A percentile compares a stretch with the other conserved stretches of the same genome.
These are phyloP conservation scores for Pneumocystis sp. DNA, from an alignment of 1,139 yeast genomes.

Conservation along the genomic window DNA sequence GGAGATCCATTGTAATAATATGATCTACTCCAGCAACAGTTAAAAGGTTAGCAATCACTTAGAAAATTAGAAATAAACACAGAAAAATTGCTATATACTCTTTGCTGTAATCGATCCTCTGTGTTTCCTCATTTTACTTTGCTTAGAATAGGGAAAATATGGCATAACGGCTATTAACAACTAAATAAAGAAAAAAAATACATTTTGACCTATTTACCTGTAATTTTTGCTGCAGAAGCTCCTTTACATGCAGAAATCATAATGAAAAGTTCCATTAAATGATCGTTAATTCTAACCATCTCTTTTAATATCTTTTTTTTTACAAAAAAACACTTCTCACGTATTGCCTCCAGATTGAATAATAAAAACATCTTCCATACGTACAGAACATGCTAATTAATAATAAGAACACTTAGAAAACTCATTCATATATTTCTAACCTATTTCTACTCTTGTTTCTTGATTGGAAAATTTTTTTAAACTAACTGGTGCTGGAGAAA, in stretches of 20 bases:
- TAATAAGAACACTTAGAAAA: not conserved
- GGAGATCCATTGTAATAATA: constrained; percentile 93
- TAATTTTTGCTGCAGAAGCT: constrained; percentile 90
- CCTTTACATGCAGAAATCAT: constrained; percentile 92
- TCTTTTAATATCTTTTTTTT: not conserved
- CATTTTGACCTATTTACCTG: constrained; percentile 22
- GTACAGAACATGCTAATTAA: constrained; percentile 28
- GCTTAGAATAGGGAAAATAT: constrained; percentile 93
- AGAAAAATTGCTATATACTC: constrained; percentile 11
- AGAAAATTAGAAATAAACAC: not conserved
- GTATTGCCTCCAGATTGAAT: constrained; percentile 58
- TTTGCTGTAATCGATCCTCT: constrained; percentile 99
- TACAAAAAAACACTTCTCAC: constrained; percentile 24
- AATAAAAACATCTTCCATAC: constrained; percentile 93
- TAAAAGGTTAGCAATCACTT: constrained; percentile 81
- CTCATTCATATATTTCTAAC: constrained; percentile 33
- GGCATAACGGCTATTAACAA: constrained; percentile 62
- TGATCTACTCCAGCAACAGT: constrained; percentile 99
- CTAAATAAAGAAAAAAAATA: not conserved
- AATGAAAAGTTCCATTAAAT: constrained; percentile 88
- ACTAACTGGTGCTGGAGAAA: constrained; percentile 89
- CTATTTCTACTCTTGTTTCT: constrained; percentile 91
- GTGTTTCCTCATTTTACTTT: constrained; percentile 94
- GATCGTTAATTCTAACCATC: constrained; percentile 68
- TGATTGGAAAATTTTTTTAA: constrained; percentile 88